A percentile compares a stretch with the other conserved stretches of the same genome.
These are phyloP conservation scores for Zychaea mexicana DNA, from an alignment of 371 early-diverging fungal genomes.

Conservation along the genomic window DNA sequence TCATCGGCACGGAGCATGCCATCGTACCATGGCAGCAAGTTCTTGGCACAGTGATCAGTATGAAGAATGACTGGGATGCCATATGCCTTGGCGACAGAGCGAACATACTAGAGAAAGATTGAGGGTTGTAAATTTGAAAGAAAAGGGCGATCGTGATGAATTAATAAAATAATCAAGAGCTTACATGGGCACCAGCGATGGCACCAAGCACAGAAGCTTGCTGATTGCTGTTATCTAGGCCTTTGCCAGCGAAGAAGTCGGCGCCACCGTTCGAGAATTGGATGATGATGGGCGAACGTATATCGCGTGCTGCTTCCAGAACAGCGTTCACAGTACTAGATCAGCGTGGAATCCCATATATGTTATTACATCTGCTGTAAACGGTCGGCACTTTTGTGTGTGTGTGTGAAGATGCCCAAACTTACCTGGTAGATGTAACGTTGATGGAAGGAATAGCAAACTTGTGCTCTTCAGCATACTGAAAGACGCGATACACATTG, in stretches of 20 bases:
- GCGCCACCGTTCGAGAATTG: conserved; percentile 93
- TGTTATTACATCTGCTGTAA: too few relatives aligned
- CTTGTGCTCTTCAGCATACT: conserved; percentile 66
- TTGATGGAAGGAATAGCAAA: conserved; percentile 94
- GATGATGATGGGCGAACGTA: conserved; percentile 87
- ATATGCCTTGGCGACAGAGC: conserved; percentile 84
- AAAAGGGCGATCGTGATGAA: not conserved
- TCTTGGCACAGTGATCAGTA: conserved; percentile 94
- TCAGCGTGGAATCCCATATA: too few relatives aligned
- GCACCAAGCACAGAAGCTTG: conserved; percentile 86
- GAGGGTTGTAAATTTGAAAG: not conserved
- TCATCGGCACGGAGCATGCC: conserved; percentile 90
- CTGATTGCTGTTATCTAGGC: conserved; percentile 83
- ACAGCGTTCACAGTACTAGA: conserved; percentile 82
- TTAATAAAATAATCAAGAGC: not conserved
- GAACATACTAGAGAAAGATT: conserved; percentile 61
- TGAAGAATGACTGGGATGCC: conserved; percentile 88
- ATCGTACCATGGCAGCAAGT: conserved; percentile 93
- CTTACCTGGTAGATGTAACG: conserved; percentile 80
- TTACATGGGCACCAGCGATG: conserved; percentile 82
- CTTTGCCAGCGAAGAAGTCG: conserved; percentile 89
- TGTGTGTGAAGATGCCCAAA: too few relatives aligned
- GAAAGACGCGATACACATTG: conserved; percentile 79
- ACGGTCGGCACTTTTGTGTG: too few relatives aligned
- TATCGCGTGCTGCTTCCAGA: conserved; percentile 89